Evolutionary conservation across 768 basidiomycete genomes (phyloP).

Genomic region (Tylopilus balloui): DNA sequence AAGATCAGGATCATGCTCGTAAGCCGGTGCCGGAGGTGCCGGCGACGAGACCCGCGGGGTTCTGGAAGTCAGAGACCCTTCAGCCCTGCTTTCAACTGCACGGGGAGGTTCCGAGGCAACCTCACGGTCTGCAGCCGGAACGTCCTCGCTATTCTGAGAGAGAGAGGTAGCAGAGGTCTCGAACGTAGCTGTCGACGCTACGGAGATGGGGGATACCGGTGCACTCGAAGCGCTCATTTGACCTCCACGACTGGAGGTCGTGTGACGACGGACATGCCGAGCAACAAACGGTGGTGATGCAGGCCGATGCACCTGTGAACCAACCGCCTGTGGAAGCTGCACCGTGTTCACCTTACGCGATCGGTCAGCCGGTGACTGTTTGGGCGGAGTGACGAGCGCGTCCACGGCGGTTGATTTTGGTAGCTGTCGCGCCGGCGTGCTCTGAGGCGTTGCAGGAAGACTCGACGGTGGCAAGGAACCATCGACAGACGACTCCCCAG

Average conservation of each 20-base stretch:
- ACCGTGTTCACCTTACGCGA: slow-evolving; percentile 25
- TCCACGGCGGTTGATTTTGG: slow-evolving; percentile 9
- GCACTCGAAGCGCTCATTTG: slow-evolving; percentile 30
- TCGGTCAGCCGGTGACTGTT: slow-evolving; percentile 11
- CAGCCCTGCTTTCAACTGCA: slow-evolving; percentile 11
- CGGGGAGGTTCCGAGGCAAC: slow-evolving; percentile 25
- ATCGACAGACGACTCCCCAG: slow-evolving; percentile 24
- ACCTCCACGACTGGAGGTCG: slow-evolving; percentile 30
- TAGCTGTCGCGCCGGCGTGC: slow-evolving; percentile 9
- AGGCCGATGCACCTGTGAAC: slow-evolving; percentile 20
- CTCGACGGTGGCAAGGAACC: slow-evolving; percentile 19
- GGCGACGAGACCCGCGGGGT: slow-evolving; percentile 26
- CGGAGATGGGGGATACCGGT: slow-evolving; percentile 30
- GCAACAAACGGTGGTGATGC: slow-evolving; percentile 33
- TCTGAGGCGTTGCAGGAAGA: slow-evolving; percentile 23
- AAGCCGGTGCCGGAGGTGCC: slow-evolving; percentile 13
- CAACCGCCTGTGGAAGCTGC: slow-evolving; percentile 19
- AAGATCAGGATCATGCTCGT: slow-evolving; percentile 28
- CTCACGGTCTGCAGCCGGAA: slow-evolving; percentile 16
- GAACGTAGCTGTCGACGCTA: slow-evolving; percentile 27
- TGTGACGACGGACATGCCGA: slow-evolving; percentile 33
- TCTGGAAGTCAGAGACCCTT: slow-evolving; percentile 14
- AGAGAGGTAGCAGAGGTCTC: slow-evolving; percentile 20
- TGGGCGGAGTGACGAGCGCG: slow-evolving; percentile 14
- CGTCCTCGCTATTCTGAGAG: slow-evolving; percentile 21